These are phyloP conservation scores for Alternaria postmessia DNA, from an alignment of 2,329 filamentous ascomycete species.

Conservation along the genomic window DNA sequence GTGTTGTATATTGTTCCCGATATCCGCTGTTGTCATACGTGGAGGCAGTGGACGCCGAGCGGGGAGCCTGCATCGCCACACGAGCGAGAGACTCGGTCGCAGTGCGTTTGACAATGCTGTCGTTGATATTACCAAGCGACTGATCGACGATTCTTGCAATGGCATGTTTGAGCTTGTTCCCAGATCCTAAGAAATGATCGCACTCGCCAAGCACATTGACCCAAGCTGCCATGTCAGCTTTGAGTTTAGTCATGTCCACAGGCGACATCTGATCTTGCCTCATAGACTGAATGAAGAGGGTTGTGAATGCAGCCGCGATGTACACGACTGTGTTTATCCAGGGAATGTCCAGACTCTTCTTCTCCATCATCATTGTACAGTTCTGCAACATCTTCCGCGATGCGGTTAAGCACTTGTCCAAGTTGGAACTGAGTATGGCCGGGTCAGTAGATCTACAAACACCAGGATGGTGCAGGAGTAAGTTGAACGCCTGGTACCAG, in stretches of 20 bases:
- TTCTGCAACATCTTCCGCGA: constrained; percentile 70
- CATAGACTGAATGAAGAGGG: constrained; percentile 74
- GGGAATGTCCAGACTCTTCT: constrained; percentile 77
- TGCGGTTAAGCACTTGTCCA: constrained; percentile 69
- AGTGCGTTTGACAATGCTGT: constrained; percentile 54
- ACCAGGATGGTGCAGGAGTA: constrained; percentile 63
- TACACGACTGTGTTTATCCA: constrained; percentile 80
- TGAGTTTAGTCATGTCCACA: constrained; percentile 67
- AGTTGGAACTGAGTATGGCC: constrained; percentile 65
- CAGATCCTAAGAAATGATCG: constrained; percentile 66
- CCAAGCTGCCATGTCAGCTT: constrained; percentile 74
- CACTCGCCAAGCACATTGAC: constrained; percentile 72
- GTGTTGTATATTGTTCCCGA: constrained; percentile 34
- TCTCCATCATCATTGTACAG: constrained; percentile 66
- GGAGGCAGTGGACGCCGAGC: constrained; percentile 20
- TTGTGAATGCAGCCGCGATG: constrained; percentile 76
- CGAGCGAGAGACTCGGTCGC: constrained; percentile 55
- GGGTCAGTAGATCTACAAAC: constrained; percentile 61
- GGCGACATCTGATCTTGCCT: constrained; percentile 67
- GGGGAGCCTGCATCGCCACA: constrained; percentile 44
- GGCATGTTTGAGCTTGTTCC: constrained; percentile 57
- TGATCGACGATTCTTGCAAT: constrained; percentile 60
- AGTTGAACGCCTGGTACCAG: constrained; percentile 58
- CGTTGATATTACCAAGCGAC: constrained; percentile 58
- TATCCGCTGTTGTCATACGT: constrained; percentile 38